A percentile compares a stretch with the other conserved stretches of the same genome.
These are phyloP conservation scores for Goffeauzyma gilvescens DNA, from an alignment of 768 basidiomycete genomes.

Conservation along the genomic window DNA sequence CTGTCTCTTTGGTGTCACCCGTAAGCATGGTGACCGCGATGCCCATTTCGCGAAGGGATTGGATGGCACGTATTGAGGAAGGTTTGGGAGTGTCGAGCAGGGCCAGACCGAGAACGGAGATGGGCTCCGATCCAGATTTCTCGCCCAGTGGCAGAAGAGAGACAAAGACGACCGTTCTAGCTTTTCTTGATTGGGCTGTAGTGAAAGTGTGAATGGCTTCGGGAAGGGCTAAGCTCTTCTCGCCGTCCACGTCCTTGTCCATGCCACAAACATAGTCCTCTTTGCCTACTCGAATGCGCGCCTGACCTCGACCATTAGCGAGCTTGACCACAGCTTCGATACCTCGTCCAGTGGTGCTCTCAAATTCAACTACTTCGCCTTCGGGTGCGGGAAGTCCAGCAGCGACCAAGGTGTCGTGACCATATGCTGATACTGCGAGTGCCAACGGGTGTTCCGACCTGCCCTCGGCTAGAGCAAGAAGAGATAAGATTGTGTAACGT, in stretches of 20 bases:
- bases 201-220: too few species aligned
- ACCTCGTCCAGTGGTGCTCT: conserved; percentile 75
- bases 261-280: conserved; percentile 41
- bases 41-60: conserved; percentile 66
- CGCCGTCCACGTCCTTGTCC: not conserved
- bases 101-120: conserved; percentile 58
- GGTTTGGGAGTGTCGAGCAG: conserved; percentile 72
- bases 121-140: conserved; percentile 32
- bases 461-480: conserved; percentile 71
- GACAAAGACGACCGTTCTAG: conserved; percentile 72
- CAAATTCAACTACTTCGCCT: conserved; percentile 52
- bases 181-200: conserved; percentile 52
- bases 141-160: conserved; percentile 38
- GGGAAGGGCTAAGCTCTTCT: conserved; percentile 34
- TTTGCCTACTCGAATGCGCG: conserved; percentile 47
- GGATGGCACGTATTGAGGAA: conserved; percentile 64
- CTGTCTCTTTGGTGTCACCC: conserved; percentile 72
- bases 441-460: conserved; percentile 93
- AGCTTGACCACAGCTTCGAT: conserved; percentile 51
- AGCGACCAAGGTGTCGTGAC: conserved; percentile 32
- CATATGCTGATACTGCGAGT: conserved; percentile 70
- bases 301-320: conserved; percentile 28
- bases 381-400: conserved; percentile 36
- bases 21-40: conserved; percentile 87
- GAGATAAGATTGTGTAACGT: conserved; percentile 42